Base-by-base conservation (phyloP, 306 rosid genomes). In the Boehmeria nivea region DNA sequence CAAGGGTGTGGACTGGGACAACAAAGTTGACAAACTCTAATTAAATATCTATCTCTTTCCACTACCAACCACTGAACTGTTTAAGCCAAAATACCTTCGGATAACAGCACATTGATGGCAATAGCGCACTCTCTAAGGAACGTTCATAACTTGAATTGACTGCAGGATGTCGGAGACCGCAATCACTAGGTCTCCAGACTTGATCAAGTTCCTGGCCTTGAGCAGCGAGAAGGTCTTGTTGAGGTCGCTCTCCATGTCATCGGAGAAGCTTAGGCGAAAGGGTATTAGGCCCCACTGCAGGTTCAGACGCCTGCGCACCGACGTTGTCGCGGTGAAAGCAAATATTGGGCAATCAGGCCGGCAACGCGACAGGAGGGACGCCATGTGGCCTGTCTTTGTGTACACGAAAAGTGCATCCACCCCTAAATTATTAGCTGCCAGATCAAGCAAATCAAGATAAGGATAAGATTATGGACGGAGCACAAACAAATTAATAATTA, bases 231-330 rank as follows among this genome's bases (percentile, higher is more conserved):
- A 93, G 43, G 96, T 93, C 59, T 74, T 93, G 31, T 88, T 85
- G 50, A 93, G 95, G 76, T 93, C 83, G 86, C 79, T 88, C 50
- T 93, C 99, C 99, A 93, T 93, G 24, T 93, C 96, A 24, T 93
- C 96, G 0, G 95, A 73, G 81, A 93, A 93, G 81, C 94, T 77
- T 54, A 93, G 65, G 26, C 96, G 90, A 66, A 93, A 93, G 14
- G 99, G 99, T 64, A 93, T 88, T 71, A 93, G 80, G 54, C 99
- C 99, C 99, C 99, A 93, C 64, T 93, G 99, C 26, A 93, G 79
- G 79, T 93, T 93, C 57, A 93, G 83, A 36, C 83, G 99, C 61
- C 99, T 75, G 33, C 96, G 83, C 27, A 93, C 83, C 0, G 94
- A 93, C 19, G 96, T 49, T 0, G 94, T 83, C 64, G 82, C 52